These are phyloP conservation scores for Amesomyces nigricolor DNA, from an alignment of 2,329 filamentous ascomycete genomes.

Conservation along the genomic window DNA sequence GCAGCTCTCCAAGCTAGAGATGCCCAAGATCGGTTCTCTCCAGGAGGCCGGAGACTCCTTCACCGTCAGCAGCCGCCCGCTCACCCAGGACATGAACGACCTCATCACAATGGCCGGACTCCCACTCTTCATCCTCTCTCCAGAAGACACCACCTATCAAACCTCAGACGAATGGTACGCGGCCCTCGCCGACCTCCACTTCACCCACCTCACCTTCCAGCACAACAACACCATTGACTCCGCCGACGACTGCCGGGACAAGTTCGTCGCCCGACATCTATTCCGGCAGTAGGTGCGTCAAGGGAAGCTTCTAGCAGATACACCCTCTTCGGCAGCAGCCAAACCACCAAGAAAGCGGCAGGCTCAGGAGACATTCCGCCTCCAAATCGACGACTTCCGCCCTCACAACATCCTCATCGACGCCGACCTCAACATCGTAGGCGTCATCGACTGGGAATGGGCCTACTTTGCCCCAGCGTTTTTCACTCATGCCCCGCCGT, in stretches of 20 bases:
- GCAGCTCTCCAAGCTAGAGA: constrained; percentile 19
- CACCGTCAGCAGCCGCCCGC: constrained; percentile 31
- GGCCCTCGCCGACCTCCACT: constrained; percentile 35
- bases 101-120: constrained; percentile 26
- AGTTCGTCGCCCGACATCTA: constrained; percentile 39
- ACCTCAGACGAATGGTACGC: constrained; percentile 33
- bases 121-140: constrained; percentile 22
- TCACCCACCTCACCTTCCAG: constrained; percentile 37
- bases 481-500: constrained; percentile 31
- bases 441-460: constrained; percentile 40
- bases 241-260: constrained; percentile 38
- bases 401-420: constrained; percentile 31
- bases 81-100: constrained; percentile 40
- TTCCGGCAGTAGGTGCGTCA: constrained; percentile 33
- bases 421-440: constrained; percentile 27
- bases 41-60: constrained; percentile 26
- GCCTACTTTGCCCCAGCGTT: constrained; percentile 30
- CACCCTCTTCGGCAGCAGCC: no score
- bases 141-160: constrained; percentile 22
- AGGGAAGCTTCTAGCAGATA: not conserved
- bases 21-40: constrained; percentile 38
- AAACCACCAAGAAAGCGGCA: not conserved
- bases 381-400: constrained; percentile 34
- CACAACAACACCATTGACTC: constrained; percentile 35
- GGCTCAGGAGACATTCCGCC: constrained; percentile 18